Evolutionary conservation across 768 basidiomycete genomes (phyloP), one percentile per base, ranked within the genome.

Genomic region (Suillus subluteus): DNA sequence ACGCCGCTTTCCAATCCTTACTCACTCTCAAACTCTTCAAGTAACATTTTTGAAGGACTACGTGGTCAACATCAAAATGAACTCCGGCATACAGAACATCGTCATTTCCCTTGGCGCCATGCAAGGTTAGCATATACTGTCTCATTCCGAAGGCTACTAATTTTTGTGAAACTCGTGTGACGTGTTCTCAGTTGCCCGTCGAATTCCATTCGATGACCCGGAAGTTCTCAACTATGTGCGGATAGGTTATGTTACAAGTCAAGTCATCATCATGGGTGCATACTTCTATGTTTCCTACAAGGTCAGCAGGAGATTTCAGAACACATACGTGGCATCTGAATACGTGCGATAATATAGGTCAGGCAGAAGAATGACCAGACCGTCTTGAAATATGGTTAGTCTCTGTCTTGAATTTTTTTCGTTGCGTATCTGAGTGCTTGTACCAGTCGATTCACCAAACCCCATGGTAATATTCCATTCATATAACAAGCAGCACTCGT

Each of bases 281-380:
- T 98, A 96, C 84, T 96, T 91, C 84, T 95, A 86, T 72, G 82
- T 90, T 64, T 92, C 93, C 2, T 73, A 85, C 74, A 84, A 88
- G 78, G 94, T 95, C 68, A 18, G 64, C 37, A 38, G 64, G 5
- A 48, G 23, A 63, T 16, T 15, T 50, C 56, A 26, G 6, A 8
- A 4, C 26, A 13, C 12, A 50, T 62, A 35, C 2, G 9, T 50
- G 9, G 9, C 3, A 23, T 23, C 58, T 38, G n/a, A 62, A 59
- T 38, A 59, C 46, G 48, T 13, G 65, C 66, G 70, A 67, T 67
- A 58, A 23, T 68, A 98, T 69, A 98, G 94, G 88, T 98, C 79
- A 96, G 94, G 85, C 80, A 86, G 73, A 96, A 96, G 88, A 99
- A 99, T 73, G 97, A 99, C 81, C 87, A 91, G 78, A 95, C 95